Evolutionary conservation across 768 basidiomycete species (phyloP).

Genomic region (Neoboletus magnificus): DNA sequence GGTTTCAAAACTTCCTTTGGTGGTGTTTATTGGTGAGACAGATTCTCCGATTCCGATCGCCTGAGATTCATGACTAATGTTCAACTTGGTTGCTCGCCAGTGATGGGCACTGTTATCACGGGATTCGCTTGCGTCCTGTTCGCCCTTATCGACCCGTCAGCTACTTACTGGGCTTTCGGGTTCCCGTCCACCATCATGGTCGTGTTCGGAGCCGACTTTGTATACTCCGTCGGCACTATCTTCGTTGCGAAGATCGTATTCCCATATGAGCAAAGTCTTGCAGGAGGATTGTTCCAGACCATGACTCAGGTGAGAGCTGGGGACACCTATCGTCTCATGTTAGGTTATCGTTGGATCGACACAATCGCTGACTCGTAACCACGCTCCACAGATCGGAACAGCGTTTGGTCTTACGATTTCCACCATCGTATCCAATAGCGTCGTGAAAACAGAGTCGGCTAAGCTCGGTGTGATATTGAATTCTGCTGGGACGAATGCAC

Average conservation of each 20-base stretch:
- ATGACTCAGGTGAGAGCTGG: conserved; percentile 57
- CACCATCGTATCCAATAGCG: conserved; percentile 66
- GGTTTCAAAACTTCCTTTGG: conserved; percentile 51
- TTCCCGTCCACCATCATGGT: conserved; percentile 64
- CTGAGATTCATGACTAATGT: not conserved
- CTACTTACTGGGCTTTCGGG: conserved; percentile 70
- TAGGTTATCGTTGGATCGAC: not conserved
- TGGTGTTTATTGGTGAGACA: conserved; percentile 52
- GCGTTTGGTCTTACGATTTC: conserved; percentile 68
- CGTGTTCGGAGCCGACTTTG: conserved; percentile 78
- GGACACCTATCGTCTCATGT: not conserved
- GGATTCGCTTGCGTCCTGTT: conserved; percentile 59
- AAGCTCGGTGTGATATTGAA: conserved; percentile 33
- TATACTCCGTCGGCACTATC: conserved; percentile 68
- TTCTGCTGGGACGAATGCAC: conserved; percentile 28
- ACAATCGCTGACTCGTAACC: not conserved
- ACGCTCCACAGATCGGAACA: conserved; percentile 51
- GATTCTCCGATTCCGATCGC: too few relatives aligned
- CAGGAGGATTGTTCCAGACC: conserved; percentile 75
- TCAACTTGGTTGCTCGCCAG: conserved; percentile 25
- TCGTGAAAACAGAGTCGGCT: conserved; percentile 35
- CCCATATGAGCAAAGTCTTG: conserved; percentile 71
- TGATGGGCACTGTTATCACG: conserved; percentile 57
- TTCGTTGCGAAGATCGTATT: conserved; percentile 67
- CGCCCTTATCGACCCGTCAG: conserved; percentile 56